Base-by-base conservation (phyloP, 805 yeast species). In the Wickerhamomyces tratensis region DNA sequence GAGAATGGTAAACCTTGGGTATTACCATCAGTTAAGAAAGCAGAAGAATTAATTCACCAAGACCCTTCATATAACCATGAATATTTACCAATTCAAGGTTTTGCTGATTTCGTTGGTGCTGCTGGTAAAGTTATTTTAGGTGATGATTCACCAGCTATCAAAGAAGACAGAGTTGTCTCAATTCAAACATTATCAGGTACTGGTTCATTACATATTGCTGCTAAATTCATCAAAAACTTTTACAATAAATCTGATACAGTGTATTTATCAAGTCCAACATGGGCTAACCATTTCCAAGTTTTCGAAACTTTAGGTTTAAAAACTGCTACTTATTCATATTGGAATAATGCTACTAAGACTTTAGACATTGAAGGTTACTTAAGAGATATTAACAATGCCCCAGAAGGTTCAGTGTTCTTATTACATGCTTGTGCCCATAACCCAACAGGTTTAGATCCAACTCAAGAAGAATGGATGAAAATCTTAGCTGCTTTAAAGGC, bases 391-490 rank as follows among this genome's bases (percentile, higher is more conserved):
- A 68, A 74, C 39, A 44, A 60, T 20, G 94, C 96, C 11, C 82
- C 82, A 42, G 59, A 62, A 7, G 95, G 95, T 39, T 86, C 95
- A 8, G 68, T 87, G 38, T 79, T 91, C 52, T 63, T 91, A 44
- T 71, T 91, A 46, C 98, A 91, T 60, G 88, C 98, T 5, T 89
- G 97, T 63, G 98, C 98, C 33, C 98, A 91, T 66, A 91, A 91
- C 63, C 98, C 98, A 46, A 91, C 98, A 25, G 98, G 98, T 36
- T 77, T 91, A 52, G 98, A 91, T 62, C 98, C 98, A 44, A 77
- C 84, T 3, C 68, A 70, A 45, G 83, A 74, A 41, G 84, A 91
- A 66, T 91, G 98, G 98, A 62, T 62, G 38, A 53, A 69, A 55
- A 81, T 93, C 41, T 70, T 86, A 38, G 70, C 72, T 37, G 82